phyloP scores from a whole-genome alignment of 1,139 yeast genomes.

The Suhomyces anneliseae region DNA sequence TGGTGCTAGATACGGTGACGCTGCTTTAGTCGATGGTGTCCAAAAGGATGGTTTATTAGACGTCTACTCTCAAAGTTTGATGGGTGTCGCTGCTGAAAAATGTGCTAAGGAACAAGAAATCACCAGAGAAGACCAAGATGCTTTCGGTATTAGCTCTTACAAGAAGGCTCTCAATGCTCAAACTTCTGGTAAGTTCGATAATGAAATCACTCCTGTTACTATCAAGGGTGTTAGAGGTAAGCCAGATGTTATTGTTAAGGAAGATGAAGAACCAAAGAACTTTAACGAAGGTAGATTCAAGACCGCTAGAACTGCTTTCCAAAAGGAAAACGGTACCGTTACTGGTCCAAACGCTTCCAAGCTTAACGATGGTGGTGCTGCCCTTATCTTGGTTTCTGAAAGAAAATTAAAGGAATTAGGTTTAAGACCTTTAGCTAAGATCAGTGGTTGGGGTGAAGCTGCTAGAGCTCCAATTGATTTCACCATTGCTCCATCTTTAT shows the following conservation, averaged over 20 bases:
- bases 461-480: conserved; percentile 92
- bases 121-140: conserved; percentile 71
- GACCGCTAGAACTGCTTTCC: conserved; percentile 89
- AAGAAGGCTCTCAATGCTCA: conserved; percentile 80
- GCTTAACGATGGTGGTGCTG: conserved; percentile 97
- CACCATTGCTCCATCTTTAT: conserved; percentile 91
- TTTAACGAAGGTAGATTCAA: conserved; percentile 74
- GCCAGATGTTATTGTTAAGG: conserved; percentile 70
- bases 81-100: conserved; percentile 97
- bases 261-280: conserved; percentile 74
- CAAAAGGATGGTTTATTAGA: conserved; percentile 90
- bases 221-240: conserved; percentile 91
- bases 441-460: conserved; percentile 97
- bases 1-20: conserved; percentile 89
- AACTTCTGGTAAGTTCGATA: conserved; percentile 72
- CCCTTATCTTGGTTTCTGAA: conserved; percentile 82
- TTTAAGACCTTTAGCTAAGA: conserved; percentile 82
- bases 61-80: conserved; percentile 80
- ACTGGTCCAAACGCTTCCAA: conserved; percentile 97
- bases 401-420: conserved; percentile 79
- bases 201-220: conserved; percentile 83
- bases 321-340: conserved; percentile 87
- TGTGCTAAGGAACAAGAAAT: conserved; percentile 75
- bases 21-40: conserved; percentile 76
- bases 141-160: conserved; percentile 67